Base-by-base conservation (phyloP, 2,329 filamentous ascomycete species). In the Diaporthe citriasiana region DNA sequence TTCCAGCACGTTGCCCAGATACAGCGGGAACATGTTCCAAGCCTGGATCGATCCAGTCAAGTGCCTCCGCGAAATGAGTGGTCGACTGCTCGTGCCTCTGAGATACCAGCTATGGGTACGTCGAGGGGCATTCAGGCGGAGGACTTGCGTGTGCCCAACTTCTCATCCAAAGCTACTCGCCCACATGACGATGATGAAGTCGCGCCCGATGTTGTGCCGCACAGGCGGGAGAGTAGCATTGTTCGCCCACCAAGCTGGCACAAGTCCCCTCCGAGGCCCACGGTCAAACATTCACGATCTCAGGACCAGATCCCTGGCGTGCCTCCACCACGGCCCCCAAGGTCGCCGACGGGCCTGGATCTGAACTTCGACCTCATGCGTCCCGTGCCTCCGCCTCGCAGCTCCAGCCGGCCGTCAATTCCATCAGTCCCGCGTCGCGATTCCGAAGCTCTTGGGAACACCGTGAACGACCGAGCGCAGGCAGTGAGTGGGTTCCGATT, bases 1-100 rank as follows among this genome's bases (percentile, higher is more conserved):
- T 93, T 93, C 75, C 90, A 92, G 79, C 91, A 93, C 80, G 85
- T 93, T 45, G 87, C 88, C 5, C 90, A 92, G 79, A 90, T 88
- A 17, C 83, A 86, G 17, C 87, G 86, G 60, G 87, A 90, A 40
- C 83, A 87, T 66, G 74, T 87, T 4, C 81, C 85, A 5, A 83
- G 82, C 72, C 75, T 86, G 9, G 82, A 84, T 55, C 81, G 82
- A 38, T 77, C 82, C 4, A 86, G 83, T 76, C 84, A 83, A 22
- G 80, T 81, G 63, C 83, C 87, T 38, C 78, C 86, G 65, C 83
- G 83, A 19, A 83, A 84, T 15, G 87, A 88, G 73, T 84, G 86
- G 72, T 84, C 85, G 22, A 82, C 82, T 17, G 77, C 85, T 68
- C 84, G 83, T 56, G 81, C 82, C 45, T 82, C 82, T 8, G 82